phyloP scores from a whole-genome alignment of 73 alveolate species.

The Paramecium sexaurelia region DNA sequence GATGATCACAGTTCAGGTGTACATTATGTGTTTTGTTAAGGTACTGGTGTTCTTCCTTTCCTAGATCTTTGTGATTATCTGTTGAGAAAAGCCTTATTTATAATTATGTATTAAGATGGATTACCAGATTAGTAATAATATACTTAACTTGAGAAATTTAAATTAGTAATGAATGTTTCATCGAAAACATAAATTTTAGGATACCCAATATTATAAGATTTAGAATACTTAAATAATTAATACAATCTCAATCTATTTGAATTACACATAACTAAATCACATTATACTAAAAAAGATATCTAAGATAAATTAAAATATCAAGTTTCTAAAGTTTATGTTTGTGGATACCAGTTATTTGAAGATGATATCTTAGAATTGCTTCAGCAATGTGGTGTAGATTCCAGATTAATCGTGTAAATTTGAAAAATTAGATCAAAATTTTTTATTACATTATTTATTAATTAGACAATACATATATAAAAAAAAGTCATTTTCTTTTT shows the following conservation, averaged over 20 bases:
- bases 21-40: slow-evolving; percentile 54
- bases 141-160: background rate
- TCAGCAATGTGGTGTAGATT: background rate
- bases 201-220: background rate
- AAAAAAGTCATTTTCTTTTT: background rate
- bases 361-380: background rate
- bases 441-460: background rate
- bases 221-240: background rate
- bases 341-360: slow-evolving; percentile 37
- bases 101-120: background rate
- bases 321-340: background rate
- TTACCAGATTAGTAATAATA: background rate
- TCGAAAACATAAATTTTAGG: background rate
- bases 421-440: background rate
- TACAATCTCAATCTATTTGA: background rate
- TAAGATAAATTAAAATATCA: background rate
- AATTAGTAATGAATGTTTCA: background rate
- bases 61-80: slow-evolving; percentile 62
- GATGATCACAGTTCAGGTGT: slow-evolving; percentile 55
- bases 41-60: slow-evolving; percentile 66
- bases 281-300: background rate
- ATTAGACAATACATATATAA: background rate
- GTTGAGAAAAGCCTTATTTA: slow-evolving; percentile 8
- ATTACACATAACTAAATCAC: background rate
- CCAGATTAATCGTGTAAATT: background rate